phyloP scores from a whole-genome alignment of 805 yeast species.

The Jamesozyma jinghongensis region DNA sequence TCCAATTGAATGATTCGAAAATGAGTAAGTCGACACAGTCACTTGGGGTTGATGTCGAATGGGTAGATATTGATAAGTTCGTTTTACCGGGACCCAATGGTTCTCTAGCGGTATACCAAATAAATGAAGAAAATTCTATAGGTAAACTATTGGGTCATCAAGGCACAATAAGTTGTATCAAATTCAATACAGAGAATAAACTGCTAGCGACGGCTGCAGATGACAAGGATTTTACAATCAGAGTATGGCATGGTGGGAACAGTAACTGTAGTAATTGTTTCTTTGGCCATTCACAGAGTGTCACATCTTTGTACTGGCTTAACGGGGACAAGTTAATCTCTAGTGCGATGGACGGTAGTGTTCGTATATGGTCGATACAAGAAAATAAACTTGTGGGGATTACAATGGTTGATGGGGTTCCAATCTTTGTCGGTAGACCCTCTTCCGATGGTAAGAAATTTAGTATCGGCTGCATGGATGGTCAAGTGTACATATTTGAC shows the following conservation, averaged over 20 bases:
- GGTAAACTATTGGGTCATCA: constrained; percentile 58
- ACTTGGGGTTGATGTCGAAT: constrained; percentile 51
- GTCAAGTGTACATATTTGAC: constrained; percentile 48
- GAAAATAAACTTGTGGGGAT: constrained; percentile 18
- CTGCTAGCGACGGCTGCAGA: constrained; percentile 69
- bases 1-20: constrained; percentile 27
- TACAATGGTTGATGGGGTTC: constrained; percentile 38
- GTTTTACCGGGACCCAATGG: constrained; percentile 58
- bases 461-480: constrained; percentile 61
- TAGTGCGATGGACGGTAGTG: constrained; percentile 61
- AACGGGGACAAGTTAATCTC: constrained; percentile 36
- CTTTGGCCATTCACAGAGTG: constrained; percentile 49
- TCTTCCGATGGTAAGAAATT: constrained; percentile 42
- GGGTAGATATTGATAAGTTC: constrained; percentile 64
- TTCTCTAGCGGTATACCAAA: constrained; percentile 46
- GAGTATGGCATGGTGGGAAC: constrained; percentile 67
- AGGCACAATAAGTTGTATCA: constrained; percentile 45
- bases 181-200: constrained; percentile 43
- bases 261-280: constrained; percentile 42
- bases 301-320: constrained; percentile 51
- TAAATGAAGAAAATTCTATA: constrained; percentile 38
- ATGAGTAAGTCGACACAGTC: constrained; percentile 12
- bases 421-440: constrained; percentile 46
- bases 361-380: constrained; percentile 55
- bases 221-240: constrained; percentile 46